A percentile compares a stretch with the other conserved stretches of the same genome.
Conservation (phyloP, 2,329 filamentous ascomycete genomes). For the Neofusicoccum cordaticola region DNA sequence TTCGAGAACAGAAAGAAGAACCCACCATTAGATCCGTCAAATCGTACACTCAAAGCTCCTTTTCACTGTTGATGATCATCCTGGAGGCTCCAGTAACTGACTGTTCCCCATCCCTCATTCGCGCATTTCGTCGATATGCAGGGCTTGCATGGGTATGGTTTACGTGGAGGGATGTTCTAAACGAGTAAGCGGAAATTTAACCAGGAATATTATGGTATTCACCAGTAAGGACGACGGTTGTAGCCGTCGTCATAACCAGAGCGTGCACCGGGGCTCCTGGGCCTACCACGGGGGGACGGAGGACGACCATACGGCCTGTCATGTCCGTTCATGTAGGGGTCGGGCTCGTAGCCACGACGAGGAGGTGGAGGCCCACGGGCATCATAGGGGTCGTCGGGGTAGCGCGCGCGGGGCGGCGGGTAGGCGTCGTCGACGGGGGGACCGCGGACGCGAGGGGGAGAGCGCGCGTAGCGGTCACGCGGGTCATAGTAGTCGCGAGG, state of each 20-base stretch:
- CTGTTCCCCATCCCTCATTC: background rate
- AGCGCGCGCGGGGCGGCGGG: constrained; percentile 58
- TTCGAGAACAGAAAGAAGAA: background rate
- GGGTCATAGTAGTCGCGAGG: constrained; percentile 85
- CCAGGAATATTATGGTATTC: constrained; percentile 19
- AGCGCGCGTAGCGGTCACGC: constrained; percentile 68
- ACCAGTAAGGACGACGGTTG: constrained; percentile 51
- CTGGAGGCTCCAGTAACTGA: constrained; percentile 1
- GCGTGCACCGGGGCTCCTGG: constrained; percentile 58
- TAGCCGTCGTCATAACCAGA: constrained; percentile 54
- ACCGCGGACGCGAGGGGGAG: constrained; percentile 68
- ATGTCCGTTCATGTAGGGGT: constrained; percentile 60
- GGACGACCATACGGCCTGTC: constrained; percentile 53
- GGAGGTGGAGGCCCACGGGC: constrained; percentile 53
- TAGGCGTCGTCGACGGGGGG: constrained; percentile 74
- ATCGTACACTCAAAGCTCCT: constrained; percentile 9
- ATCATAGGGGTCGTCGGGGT: constrained; percentile 75
- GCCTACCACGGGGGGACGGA: constrained; percentile 38
- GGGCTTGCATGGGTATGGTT: constrained; percentile 8
- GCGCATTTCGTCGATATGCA: background rate
- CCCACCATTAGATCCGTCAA: constrained; percentile 14
- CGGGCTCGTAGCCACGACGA: constrained; percentile 51
- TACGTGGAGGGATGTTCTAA: constrained; percentile 12
- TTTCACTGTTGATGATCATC: constrained; percentile 1
- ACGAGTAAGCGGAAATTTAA: constrained; percentile 14